These are phyloP conservation scores for Protoeuglena noctilucae DNA, from an alignment of 139 green algal genomes.

Conservation along the genomic window DNA sequence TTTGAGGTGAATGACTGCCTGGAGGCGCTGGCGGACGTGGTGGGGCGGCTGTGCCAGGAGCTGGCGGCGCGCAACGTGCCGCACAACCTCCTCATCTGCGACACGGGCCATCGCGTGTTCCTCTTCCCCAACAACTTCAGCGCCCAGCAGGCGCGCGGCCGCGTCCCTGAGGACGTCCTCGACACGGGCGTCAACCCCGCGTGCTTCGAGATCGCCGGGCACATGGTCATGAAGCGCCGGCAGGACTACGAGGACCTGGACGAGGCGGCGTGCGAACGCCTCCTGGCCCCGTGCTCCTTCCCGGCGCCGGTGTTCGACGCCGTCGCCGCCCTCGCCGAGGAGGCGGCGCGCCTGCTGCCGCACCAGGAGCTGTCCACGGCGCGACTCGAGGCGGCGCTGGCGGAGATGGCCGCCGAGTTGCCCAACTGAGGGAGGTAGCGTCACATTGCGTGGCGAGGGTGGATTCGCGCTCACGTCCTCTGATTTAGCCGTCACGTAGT, in stretches of 20 bases:
- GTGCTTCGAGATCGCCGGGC: conserved; percentile 85
- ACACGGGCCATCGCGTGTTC: conserved; percentile 74
- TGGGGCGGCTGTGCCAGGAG: conserved; percentile 37
- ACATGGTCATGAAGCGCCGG: conserved; percentile 84
- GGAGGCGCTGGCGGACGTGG: conserved; percentile 36
- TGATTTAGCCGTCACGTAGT: no score
- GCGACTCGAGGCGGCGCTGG: no score
- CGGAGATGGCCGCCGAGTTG: no score
- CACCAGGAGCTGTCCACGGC: no score
- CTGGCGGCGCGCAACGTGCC: conserved; percentile 68
- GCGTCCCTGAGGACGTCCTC: conserved; percentile 29
- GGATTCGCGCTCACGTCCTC: no score
- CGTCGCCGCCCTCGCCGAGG: conserved; percentile 18
- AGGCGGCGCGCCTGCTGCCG: no score
- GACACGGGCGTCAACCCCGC: conserved; percentile 80
- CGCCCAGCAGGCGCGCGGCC: conserved; percentile 46
- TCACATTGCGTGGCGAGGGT: no score
- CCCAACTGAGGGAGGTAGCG: no score
- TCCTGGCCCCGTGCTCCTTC: conserved; percentile 51
- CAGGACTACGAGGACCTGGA: conserved; percentile 62
- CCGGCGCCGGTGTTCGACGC: conserved; percentile 30
- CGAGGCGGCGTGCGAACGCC: conserved; percentile 35
- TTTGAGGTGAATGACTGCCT: conserved; percentile 55
- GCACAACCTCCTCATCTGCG: conserved; percentile 91
- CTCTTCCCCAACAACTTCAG: conserved; percentile 69